Conservation (phyloP, 2,329 filamentous ascomycete genomes). For the Rosellinia necatrix region DNA sequence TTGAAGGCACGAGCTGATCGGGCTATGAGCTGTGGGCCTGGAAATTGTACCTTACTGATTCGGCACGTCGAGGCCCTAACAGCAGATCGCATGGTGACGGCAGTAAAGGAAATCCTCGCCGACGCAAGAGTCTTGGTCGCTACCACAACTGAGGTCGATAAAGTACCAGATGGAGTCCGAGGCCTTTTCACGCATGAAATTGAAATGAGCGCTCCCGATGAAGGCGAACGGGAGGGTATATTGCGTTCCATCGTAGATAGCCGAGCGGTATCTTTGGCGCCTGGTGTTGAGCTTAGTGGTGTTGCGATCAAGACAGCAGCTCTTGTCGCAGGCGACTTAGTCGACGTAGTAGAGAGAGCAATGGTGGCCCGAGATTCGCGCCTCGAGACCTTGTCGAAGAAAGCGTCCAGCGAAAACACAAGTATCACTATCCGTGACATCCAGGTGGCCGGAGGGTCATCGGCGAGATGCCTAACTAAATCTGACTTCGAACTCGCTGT, state of each 20-base stretch:
- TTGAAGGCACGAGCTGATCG: constrained; percentile 86
- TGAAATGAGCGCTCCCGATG: constrained; percentile 90
- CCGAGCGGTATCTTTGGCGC: constrained; percentile 74
- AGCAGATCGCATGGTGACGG: constrained; percentile 85
- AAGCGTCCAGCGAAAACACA: constrained; percentile 44
- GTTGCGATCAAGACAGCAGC: constrained; percentile 96
- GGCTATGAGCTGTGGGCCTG: constrained; percentile 83
- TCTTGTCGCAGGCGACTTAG: constrained; percentile 88
- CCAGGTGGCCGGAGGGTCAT: constrained; percentile 82
- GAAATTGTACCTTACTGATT: constrained; percentile 83
- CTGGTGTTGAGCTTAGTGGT: constrained; percentile 80
- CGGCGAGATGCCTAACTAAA: constrained; percentile 77
- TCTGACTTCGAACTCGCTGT: constrained; percentile 91
- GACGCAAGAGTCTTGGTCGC: constrained; percentile 84
- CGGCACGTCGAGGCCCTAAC: constrained; percentile 89
- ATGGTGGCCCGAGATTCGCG: constrained; percentile 76
- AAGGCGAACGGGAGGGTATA: constrained; percentile 88
- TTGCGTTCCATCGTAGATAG: constrained; percentile 78
- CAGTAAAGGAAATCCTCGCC: constrained; percentile 81
- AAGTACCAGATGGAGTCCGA: constrained; percentile 86
- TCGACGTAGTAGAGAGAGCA: constrained; percentile 92
- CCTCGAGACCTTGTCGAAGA: constrained; percentile 71
- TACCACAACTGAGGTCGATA: constrained; percentile 93
- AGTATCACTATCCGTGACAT: constrained; percentile 76
- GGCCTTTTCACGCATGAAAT: constrained; percentile 95